Evolutionary conservation across 1,284 basidiomycete genomes (phyloP).

Genomic region (Trichosporon sp.): DNA sequence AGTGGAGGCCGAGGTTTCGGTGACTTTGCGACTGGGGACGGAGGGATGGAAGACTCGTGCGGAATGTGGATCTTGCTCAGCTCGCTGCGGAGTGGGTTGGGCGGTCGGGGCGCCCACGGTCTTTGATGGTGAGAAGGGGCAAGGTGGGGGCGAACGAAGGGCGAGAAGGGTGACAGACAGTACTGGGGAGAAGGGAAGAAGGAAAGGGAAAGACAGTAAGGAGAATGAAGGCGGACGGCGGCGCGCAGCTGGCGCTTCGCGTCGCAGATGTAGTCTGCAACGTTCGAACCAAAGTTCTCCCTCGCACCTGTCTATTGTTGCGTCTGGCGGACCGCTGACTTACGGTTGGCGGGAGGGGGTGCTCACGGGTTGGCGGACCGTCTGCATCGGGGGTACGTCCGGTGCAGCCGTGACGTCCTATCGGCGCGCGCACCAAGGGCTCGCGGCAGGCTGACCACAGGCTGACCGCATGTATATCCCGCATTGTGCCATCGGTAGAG

Average conservation of each 20-base stretch:
- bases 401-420: not conserved
- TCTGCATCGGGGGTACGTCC: not conserved
- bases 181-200: not conserved
- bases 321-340: no score
- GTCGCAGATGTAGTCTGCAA: not conserved
- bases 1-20: not conserved
- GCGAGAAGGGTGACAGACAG: no score
- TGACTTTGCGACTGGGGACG: no score
- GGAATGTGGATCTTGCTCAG: not conserved
- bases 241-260: not conserved
- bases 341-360: no score
- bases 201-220: no score
- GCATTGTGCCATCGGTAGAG: no score
- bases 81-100: not conserved
- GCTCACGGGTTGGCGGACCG: no score
- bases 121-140: not conserved
- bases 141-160: no score
- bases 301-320: not conserved
- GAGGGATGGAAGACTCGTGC: not conserved
- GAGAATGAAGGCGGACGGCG: no score
- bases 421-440: not conserved
- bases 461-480: no score
- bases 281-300: not conserved
- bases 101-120: not conserved
- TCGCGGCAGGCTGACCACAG: no score